Evolutionary conservation across 106 monocot species (phyloP).

Genomic region (Dactylorhiza incarnata): DNA sequence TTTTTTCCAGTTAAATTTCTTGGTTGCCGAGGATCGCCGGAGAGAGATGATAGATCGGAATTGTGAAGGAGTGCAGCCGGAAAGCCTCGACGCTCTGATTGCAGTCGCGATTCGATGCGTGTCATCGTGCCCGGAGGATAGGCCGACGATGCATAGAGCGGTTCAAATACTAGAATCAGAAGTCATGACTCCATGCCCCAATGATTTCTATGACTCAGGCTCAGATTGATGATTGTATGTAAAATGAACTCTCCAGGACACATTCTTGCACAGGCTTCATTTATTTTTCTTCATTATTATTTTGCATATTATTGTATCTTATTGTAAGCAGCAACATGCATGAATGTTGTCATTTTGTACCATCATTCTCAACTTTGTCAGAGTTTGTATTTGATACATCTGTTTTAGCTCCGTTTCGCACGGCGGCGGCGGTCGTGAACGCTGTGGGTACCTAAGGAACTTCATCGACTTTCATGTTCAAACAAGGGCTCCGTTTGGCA

Average conservation of each 20-base stretch:
- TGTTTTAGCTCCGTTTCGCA: too few relatives aligned
- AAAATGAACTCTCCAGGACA: neutral
- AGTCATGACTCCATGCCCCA: constrained; percentile 91
- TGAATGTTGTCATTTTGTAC: neutral
- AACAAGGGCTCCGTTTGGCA: too few relatives aligned
- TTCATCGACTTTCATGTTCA: too few relatives aligned
- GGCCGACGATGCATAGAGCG: constrained; percentile 93
- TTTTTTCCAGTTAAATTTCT: constrained; percentile 65
- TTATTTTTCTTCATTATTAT: constrained; percentile 1
- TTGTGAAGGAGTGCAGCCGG: constrained; percentile 75
- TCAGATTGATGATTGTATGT: constrained; percentile 36
- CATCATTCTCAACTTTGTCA: neutral
- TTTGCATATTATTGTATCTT: neutral
- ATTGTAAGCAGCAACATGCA: neutral
- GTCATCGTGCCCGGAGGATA: constrained; percentile 61
- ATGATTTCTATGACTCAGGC: constrained; percentile 80
- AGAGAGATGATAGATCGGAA: constrained; percentile 71
- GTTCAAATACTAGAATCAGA: constrained; percentile 87
- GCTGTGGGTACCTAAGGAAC: too few relatives aligned
- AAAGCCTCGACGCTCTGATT: constrained; percentile 74
- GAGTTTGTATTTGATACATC: neutral
- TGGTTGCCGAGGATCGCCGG: constrained; percentile 64
- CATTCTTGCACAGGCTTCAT: neutral
- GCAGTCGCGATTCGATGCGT: constrained; percentile 71
- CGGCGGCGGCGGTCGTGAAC: too few relatives aligned